Base-by-base conservation (phyloP, 139 green algal species). In the Coccomyxa sp. region DNA sequence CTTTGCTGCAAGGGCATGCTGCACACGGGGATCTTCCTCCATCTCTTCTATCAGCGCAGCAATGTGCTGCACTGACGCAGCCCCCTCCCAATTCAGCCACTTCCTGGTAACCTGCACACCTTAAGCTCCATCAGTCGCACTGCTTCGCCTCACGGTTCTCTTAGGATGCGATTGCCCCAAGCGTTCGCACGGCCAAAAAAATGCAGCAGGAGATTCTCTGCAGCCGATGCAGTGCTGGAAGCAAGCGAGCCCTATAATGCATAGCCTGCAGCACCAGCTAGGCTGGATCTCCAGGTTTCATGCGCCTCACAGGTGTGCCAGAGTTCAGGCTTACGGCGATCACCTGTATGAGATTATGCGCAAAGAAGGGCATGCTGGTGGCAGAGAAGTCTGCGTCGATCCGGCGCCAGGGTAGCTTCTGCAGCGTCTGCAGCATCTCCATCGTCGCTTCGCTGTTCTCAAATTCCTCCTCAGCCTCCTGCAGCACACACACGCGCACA, bases 281-380 rank as follows among this genome's bases (percentile, higher is more conserved):
- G 12, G n/a, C 78, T 12, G 55, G 86, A n/a, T n/a, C n/a, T n/a
- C n/a, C n/a, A n/a, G n/a, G n/a, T n/a, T n/a, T n/a, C n/a, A n/a
- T n/a, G n/a, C n/a, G n/a, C n/a, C n/a, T n/a, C n/a, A n/a, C n/a
- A n/a, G n/a, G n/a, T n/a, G n/a, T n/a, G n/a, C n/a, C n/a, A n/a
- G n/a, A n/a, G n/a, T n/a, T n/a, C 44, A 58, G 14, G 44, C 44
- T 58, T 58, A 22, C 50, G 18, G 27, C 18, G 50, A 31, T 64
- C 50, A 64, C 88, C 82, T 94, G 90, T 8, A 94, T 91, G 79
- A 92, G 83, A 75, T 91, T 94, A 81, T 94, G 90, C 7, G 86
- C 75, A 39, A 90, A 83, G 37, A 85, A 73, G 7, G 78, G 70
- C 34, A 89, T 72, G 44, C n/a, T 22, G 4, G 79, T 81, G 41